These are phyloP conservation scores for Psilocybe tampanensis DNA, from an alignment of 768 basidiomycete genomes.

Conservation along the genomic window DNA sequence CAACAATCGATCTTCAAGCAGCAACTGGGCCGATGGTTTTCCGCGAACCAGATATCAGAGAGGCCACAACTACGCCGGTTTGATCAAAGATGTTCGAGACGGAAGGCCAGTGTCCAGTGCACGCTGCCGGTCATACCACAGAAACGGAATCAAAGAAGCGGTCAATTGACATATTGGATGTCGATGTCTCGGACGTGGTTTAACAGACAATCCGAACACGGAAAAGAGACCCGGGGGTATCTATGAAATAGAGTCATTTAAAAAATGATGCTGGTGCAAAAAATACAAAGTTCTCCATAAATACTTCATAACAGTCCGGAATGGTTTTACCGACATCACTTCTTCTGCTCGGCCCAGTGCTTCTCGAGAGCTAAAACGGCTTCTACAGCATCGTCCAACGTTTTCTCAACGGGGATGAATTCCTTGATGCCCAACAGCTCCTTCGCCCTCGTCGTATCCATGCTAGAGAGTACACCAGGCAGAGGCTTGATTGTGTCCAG, in stretches of 20 bases:
- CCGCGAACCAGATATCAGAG: neutral
- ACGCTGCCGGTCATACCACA: neutral
- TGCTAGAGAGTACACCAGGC: constrained; percentile 24
- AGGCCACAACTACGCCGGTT: neutral
- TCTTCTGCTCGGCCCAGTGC: constrained; percentile 19
- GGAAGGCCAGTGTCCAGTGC: neutral
- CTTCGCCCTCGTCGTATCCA: constrained; percentile 28
- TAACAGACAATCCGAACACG: neutral
- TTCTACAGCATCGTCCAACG: constrained; percentile 29
- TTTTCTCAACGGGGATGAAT: constrained; percentile 27
- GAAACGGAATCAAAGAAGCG: neutral
- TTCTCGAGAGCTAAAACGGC: constrained; percentile 27
- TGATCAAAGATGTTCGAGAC: neutral
- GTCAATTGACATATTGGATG: neutral
- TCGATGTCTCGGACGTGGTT: neutral
- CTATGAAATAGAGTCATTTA: no score
- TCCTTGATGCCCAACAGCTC: constrained; percentile 27
- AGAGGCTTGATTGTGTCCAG: constrained; percentile 21
- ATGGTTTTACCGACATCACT: neutral
- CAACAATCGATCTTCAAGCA: no score
- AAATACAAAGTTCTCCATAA: neutral
- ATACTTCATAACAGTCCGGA: no score
- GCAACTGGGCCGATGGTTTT: neutral
- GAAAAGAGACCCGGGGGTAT: no score
- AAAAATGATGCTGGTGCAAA: no score